Evolutionary conservation across 306 rosid genomes (phyloP).

Genomic region (Psophocarpus tetragonolobus): DNA sequence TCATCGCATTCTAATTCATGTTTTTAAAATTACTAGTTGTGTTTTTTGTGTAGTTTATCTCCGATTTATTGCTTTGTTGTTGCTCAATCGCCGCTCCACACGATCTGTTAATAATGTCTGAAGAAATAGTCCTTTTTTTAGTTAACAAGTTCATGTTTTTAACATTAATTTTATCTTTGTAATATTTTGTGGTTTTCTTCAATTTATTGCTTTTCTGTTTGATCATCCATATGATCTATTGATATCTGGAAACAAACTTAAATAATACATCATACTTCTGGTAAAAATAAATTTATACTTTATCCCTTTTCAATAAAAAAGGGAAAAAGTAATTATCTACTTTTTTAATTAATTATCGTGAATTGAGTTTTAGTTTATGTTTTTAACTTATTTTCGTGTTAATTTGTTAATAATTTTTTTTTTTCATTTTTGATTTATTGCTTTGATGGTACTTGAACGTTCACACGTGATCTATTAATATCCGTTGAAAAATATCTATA

Average conservation of each 20-base stretch:
- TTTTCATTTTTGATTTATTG: neutral
- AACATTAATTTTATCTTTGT: too few species aligned
- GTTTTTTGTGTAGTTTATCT: neutral
- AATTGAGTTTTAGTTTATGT: neutral
- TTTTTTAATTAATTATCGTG: neutral
- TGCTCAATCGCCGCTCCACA: neutral
- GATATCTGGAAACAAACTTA: too few species aligned
- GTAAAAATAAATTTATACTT: too few species aligned
- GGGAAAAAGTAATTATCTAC: neutral
- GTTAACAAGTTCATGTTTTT: too few species aligned
- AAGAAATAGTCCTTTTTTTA: neutral
- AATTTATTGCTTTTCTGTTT: too few species aligned
- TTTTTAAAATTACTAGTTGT: neutral
- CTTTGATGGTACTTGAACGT: neutral
- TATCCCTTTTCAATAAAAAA: neutral
- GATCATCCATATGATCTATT: too few species aligned
- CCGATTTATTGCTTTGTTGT: neutral
- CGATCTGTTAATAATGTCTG: neutral
- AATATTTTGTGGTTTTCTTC: too few species aligned
- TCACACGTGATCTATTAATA: neutral
- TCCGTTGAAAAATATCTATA: neutral
- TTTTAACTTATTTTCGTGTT: neutral
- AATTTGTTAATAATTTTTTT: neutral
- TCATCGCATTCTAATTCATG: neutral
- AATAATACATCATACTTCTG: too few species aligned